phyloP scores from a whole-genome alignment of 73 alveolate species.

The Effrenium voratum region DNA sequence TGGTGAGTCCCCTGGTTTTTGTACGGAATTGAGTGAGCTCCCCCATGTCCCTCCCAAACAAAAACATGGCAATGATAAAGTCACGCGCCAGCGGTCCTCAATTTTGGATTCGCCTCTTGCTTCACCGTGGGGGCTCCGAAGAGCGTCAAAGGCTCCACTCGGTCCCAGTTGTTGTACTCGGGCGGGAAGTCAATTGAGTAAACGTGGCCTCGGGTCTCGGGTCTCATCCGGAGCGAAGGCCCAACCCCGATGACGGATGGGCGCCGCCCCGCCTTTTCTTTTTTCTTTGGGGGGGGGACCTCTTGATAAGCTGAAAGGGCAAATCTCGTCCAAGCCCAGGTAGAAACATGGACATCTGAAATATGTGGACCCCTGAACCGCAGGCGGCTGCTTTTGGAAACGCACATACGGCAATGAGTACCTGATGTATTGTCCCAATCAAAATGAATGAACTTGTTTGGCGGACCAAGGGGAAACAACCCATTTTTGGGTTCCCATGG shows the following conservation, averaged over 20 bases:
- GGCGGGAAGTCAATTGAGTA: slow-evolving; percentile 99
- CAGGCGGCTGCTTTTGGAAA: too few species aligned
- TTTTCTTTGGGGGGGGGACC: too few species aligned
- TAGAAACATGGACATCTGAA: background rate
- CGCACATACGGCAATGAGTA: too few species aligned
- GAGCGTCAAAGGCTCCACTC: slow-evolving; percentile 98
- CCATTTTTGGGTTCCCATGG: too few species aligned
- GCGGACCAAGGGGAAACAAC: too few species aligned
- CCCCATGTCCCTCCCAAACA: too few species aligned
- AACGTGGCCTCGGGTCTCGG: slow-evolving; percentile 97
- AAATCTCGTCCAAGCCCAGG: background rate
- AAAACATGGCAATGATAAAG: too few species aligned
- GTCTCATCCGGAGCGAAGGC: slow-evolving; percentile 64
- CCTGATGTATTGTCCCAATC: too few species aligned
- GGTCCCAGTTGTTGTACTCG: slow-evolving; percentile 98
- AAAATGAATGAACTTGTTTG: too few species aligned
- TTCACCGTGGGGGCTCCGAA: slow-evolving; percentile 98
- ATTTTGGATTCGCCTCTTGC: slow-evolving; percentile 97
- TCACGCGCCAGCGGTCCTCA: slow-evolving; percentile 94
- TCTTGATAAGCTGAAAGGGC: background rate
- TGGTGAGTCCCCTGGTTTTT: too few species aligned
- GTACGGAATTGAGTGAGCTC: too few species aligned
- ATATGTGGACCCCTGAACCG: too few species aligned
- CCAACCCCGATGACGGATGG: background rate
- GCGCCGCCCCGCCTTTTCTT: background rate